phyloP scores from a whole-genome alignment of 768 basidiomycete genomes.

The Nidularia pulvinata region DNA sequence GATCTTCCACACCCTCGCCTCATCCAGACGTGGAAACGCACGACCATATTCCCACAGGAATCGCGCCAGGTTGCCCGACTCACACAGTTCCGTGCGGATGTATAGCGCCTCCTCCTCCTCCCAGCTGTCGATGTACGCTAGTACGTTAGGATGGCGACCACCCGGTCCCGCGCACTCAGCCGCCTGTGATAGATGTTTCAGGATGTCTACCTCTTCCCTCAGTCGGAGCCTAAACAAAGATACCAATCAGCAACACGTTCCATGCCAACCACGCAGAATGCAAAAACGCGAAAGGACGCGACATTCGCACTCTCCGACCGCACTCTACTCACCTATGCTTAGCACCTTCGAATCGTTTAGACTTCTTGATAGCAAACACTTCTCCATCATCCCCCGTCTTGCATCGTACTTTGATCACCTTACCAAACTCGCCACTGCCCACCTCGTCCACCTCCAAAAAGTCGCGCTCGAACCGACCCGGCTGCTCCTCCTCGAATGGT shows the following conservation, averaged over 20 bases:
- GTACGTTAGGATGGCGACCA: constrained; percentile 73
- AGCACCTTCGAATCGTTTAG: constrained; percentile 88
- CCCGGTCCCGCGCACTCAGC: constrained; percentile 35
- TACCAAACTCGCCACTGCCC: constrained; percentile 93
- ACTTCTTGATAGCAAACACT: constrained; percentile 91
- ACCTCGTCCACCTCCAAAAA: constrained; percentile 82
- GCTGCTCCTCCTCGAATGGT: constrained; percentile 44
- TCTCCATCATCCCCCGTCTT: constrained; percentile 54
- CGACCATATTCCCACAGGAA: constrained; percentile 94
- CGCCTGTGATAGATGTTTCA: constrained; percentile 66
- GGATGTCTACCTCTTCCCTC: constrained; percentile 92
- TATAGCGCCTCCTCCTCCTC: constrained; percentile 87
- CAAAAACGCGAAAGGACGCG: constrained; percentile 4
- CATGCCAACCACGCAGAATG: constrained; percentile 23
- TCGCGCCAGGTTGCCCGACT: constrained; percentile 86
- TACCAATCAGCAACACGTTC: constrained; percentile 13
- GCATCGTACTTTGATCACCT: constrained; percentile 81
- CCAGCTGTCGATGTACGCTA: constrained; percentile 94
- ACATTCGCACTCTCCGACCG: constrained; percentile 5
- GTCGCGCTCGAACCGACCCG: constrained; percentile 75
- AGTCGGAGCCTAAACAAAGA: constrained; percentile 64
- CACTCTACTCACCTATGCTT: constrained; percentile 75
- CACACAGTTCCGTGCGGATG: constrained; percentile 95
- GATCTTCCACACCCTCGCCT: constrained; percentile 96
- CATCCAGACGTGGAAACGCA: constrained; percentile 81